phyloP scores from a whole-genome alignment of 2,329 filamentous ascomycete species.

The Cylindrodendrum hubeiense region DNA sequence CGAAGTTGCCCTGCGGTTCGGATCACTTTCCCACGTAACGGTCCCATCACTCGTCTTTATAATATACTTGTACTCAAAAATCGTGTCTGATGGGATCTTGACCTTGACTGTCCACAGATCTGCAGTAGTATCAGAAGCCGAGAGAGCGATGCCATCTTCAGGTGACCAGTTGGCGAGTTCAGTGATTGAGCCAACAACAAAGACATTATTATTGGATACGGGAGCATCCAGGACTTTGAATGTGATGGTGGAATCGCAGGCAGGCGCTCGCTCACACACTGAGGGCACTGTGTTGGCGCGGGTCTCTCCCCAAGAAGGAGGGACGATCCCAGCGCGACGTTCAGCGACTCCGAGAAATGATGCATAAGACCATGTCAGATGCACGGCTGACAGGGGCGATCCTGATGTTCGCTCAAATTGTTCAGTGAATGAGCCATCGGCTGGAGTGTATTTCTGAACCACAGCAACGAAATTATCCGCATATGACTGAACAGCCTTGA shows the following conservation, averaged over 20 bases:
- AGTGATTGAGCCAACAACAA: constrained; percentile 52
- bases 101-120: constrained; percentile 67
- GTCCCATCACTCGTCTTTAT: constrained; percentile 62
- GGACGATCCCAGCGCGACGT: constrained; percentile 65
- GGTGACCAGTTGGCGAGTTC: constrained; percentile 52
- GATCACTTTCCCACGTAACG: constrained; percentile 70
- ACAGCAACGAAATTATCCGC: constrained; percentile 49
- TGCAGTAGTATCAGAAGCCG: constrained; percentile 55
- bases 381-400: constrained; percentile 68
- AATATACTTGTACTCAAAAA: constrained; percentile 73
- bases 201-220: constrained; percentile 32
- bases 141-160: constrained; percentile 60
- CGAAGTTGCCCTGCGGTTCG: constrained; percentile 47
- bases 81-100: constrained; percentile 63
- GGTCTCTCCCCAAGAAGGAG: constrained; percentile 63
- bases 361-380: constrained; percentile 81
- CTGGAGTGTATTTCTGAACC: constrained; percentile 70
- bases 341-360: constrained; percentile 71
- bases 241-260: constrained; percentile 40
- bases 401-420: constrained; percentile 69
- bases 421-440: constrained; percentile 74
- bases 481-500: constrained; percentile 28
- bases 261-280: constrained; percentile 36
- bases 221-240: constrained; percentile 35
- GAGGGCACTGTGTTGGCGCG: constrained; percentile 32